A percentile compares a stretch with the other conserved stretches of the same genome.
phyloP scores from a whole-genome alignment of 352 stramenopile genomes.

The Pythium insidiosum region DNA sequence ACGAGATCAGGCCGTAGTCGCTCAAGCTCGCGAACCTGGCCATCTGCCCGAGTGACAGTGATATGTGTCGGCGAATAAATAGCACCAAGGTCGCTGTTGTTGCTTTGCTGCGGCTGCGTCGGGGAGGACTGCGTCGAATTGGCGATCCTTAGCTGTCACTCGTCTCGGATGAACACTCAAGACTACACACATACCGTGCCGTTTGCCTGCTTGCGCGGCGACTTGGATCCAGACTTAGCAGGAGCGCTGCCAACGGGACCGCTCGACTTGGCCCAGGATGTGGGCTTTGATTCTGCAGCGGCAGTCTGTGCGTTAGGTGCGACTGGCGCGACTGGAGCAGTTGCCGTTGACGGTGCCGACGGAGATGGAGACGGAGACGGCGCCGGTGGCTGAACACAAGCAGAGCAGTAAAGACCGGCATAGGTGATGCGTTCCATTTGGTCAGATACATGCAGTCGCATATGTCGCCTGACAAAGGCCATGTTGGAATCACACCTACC shows the following conservation, averaged over 20 bases:
- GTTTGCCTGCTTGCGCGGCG: background rate
- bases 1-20: too few relatives aligned
- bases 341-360: background rate
- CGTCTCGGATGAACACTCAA: background rate
- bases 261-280: too few relatives aligned
- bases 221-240: background rate
- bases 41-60: conserved; percentile 62
- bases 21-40: conserved; percentile 36
- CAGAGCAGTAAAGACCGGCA: too few relatives aligned
- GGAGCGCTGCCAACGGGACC: too few relatives aligned
- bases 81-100: conserved; percentile 22
- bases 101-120: conserved; percentile 4
- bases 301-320: background rate
- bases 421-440: too few relatives aligned
- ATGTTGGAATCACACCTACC: too few relatives aligned
- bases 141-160: too few relatives aligned
- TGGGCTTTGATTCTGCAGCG: background rate
- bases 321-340: background rate
- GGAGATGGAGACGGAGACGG: conserved; percentile 1
- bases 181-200: too few relatives aligned
- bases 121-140: background rate
- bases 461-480: too few relatives aligned
- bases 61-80: conserved; percentile 66
- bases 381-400: too few relatives aligned
- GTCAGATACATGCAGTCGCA: too few relatives aligned